These are phyloP conservation scores for Juglanconis oblonga DNA, from an alignment of 2,329 filamentous ascomycete genomes.

Conservation along the genomic window DNA sequence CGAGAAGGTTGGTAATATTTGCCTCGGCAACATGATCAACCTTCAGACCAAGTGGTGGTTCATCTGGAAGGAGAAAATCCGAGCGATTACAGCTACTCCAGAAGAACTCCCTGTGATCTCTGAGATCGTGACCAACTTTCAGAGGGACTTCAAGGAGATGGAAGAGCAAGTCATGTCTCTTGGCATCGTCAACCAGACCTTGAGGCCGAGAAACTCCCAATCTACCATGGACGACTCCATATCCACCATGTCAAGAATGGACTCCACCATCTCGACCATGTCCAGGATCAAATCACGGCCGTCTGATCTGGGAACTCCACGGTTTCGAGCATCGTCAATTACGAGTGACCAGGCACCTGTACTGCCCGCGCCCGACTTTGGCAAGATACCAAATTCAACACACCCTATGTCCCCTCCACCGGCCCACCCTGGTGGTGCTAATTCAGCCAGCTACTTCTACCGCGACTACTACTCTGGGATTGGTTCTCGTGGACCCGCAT, in stretches of 20 bases:
- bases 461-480: slow-evolving; percentile 49
- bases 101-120: slow-evolving; percentile 65
- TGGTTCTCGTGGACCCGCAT: slow-evolving; percentile 54
- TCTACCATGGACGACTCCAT: slow-evolving; percentile 57
- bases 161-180: slow-evolving; percentile 70
- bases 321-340: slow-evolving; percentile 58
- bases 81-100: slow-evolving; percentile 65
- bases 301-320: slow-evolving; percentile 43
- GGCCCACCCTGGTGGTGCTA: slow-evolving; percentile 35
- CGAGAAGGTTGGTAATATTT: slow-evolving; percentile 78
- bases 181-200: slow-evolving; percentile 74
- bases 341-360: slow-evolving; percentile 62
- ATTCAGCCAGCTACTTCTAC: slow-evolving; percentile 55
- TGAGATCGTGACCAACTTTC: slow-evolving; percentile 75
- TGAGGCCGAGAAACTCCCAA: slow-evolving; percentile 54
- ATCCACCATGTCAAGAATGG: slow-evolving; percentile 8
- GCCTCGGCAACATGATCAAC: slow-evolving; percentile 77
- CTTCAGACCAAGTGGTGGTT: slow-evolving; percentile 81
- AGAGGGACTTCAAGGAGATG: slow-evolving; percentile 72
- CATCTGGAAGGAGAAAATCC: slow-evolving; percentile 81
- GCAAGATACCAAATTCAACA: slow-evolving; percentile 54
- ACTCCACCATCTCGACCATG: slow-evolving; percentile 22
- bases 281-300: slow-evolving; percentile 48
- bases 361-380: slow-evolving; percentile 64
- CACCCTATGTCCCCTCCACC: slow-evolving; percentile 47